Percentiles rank a stretch among this genome's conserved stretches.
Conservation (phyloP, 164 flowering plant species). For the Piper betle region DNA sequence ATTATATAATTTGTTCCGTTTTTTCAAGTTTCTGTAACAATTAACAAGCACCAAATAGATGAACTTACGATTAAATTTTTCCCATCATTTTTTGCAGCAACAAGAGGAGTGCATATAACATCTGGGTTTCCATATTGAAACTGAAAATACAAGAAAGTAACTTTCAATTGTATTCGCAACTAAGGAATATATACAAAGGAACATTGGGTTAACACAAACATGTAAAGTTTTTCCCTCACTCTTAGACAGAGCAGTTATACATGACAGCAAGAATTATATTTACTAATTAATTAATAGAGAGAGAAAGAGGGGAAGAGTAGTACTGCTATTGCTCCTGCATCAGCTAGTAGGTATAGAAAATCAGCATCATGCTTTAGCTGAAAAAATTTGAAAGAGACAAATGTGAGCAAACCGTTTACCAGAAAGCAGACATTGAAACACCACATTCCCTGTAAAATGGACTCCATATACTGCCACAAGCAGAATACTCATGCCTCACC, state of each 20-base stretch:
- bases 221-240: background rate
- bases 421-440: no score
- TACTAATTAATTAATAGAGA: no score
- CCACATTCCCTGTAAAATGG: no score
- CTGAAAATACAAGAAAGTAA: slow-evolving; percentile 20
- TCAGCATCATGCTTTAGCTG: slow-evolving; percentile 79
- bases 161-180: background rate
- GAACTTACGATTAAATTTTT: slow-evolving; percentile 66
- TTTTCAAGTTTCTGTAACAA: no score
- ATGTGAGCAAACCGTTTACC: background rate
- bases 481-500: no score
- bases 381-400: slow-evolving; percentile 8
- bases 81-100: slow-evolving; percentile 66
- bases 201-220: background rate
- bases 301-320: background rate
- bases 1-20: no score
- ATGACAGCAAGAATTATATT: no score
- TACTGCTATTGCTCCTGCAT: slow-evolving; percentile 88
- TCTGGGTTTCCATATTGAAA: slow-evolving; percentile 98
- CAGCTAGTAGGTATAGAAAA: slow-evolving; percentile 81
- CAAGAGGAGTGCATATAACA: slow-evolving; percentile 59
- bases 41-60: slow-evolving; percentile 4
- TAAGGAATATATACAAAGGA: background rate
- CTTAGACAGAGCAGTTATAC: no score
- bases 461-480: no score